Evolutionary conservation across 202 grass and related monocot genomes (phyloP).

Genomic region (Musa balbisiana): DNA sequence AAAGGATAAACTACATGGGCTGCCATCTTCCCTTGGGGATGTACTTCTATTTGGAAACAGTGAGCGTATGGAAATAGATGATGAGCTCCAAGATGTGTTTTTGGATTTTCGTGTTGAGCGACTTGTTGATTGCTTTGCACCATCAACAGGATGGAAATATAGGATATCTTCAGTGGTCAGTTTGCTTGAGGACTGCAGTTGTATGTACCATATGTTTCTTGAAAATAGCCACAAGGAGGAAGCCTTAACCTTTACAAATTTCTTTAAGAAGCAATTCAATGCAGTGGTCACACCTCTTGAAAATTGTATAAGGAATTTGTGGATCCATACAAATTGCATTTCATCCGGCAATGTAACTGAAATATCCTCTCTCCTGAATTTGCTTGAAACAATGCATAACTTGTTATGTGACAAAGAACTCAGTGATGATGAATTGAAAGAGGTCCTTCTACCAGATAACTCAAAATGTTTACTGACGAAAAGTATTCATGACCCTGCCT

Average conservation of each 20-base stretch:
- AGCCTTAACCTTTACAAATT: constrained; percentile 31
- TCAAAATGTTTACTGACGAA: background rate
- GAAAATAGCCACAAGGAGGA: constrained; percentile 22
- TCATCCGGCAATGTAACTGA: constrained; percentile 22
- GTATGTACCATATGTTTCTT: constrained; percentile 35
- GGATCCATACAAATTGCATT: constrained; percentile 38
- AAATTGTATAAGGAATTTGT: constrained; percentile 43
- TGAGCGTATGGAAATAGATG: constrained; percentile 51
- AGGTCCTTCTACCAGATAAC: constrained; percentile 14
- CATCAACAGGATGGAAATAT: constrained; percentile 37
- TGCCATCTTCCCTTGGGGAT: constrained; percentile 43
- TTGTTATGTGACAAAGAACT: constrained; percentile 31
- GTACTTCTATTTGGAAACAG: constrained; percentile 57
- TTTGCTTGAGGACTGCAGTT: constrained; percentile 50
- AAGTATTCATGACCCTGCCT: constrained; percentile 3
- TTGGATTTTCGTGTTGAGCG: constrained; percentile 54
- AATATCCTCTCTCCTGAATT: constrained; percentile 31
- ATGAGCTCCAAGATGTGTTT: constrained; percentile 62
- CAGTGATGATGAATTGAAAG: constrained; percentile 36
- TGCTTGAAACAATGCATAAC: constrained; percentile 26
- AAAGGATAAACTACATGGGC: constrained; percentile 9
- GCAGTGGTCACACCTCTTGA: constrained; percentile 19
- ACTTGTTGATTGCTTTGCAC: constrained; percentile 57
- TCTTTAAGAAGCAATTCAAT: constrained; percentile 45
- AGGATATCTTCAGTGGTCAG: constrained; percentile 40